Conservation (phyloP, 2,329 filamentous ascomycete genomes). For the Aureobasidium sp. region DNA sequence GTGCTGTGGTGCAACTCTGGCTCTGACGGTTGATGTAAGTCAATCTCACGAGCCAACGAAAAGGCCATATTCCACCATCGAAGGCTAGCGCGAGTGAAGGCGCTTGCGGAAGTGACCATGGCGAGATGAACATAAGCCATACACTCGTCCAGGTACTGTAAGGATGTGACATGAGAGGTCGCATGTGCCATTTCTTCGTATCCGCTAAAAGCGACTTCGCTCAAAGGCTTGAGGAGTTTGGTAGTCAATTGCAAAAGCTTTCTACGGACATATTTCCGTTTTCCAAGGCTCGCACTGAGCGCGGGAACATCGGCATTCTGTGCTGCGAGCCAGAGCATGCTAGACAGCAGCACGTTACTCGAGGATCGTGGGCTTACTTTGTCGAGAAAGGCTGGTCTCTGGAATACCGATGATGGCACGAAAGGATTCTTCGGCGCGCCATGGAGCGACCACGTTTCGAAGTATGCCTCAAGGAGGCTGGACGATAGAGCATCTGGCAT, state of each 20-base stretch:
- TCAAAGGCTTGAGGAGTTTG: constrained; percentile 65
- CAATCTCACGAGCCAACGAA: constrained; percentile 89
- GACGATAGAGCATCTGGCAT: constrained; percentile 87
- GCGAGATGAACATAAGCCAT: constrained; percentile 93
- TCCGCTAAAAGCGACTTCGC: constrained; percentile 75
- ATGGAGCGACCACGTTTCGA: too few species aligned
- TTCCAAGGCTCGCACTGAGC: too few species aligned
- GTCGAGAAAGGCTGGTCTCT: constrained; percentile 88
- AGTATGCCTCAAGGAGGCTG: constrained; percentile 93
- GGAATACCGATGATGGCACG: constrained; percentile 94
- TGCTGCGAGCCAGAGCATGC: constrained; percentile 94
- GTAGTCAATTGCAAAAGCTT: constrained; percentile 90
- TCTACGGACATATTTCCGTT: constrained; percentile 88
- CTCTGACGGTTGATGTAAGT: constrained; percentile 71
- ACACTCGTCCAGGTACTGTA: constrained; percentile 79
- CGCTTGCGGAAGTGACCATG: constrained; percentile 93
- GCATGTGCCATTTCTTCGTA: constrained; percentile 79
- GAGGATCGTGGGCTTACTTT: constrained; percentile 82
- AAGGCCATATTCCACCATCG: constrained; percentile 97
- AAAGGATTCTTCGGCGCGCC: too few species aligned
- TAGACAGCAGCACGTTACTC: constrained; percentile 86
- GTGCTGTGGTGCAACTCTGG: constrained; percentile 28
- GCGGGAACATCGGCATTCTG: constrained; percentile 88
- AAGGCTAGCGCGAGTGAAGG: constrained; percentile 94
- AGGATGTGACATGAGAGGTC: constrained; percentile 53